These are phyloP conservation scores for Cinnamomum chago DNA, from an alignment of 164 flowering plant genomes.

Conservation along the genomic window DNA sequence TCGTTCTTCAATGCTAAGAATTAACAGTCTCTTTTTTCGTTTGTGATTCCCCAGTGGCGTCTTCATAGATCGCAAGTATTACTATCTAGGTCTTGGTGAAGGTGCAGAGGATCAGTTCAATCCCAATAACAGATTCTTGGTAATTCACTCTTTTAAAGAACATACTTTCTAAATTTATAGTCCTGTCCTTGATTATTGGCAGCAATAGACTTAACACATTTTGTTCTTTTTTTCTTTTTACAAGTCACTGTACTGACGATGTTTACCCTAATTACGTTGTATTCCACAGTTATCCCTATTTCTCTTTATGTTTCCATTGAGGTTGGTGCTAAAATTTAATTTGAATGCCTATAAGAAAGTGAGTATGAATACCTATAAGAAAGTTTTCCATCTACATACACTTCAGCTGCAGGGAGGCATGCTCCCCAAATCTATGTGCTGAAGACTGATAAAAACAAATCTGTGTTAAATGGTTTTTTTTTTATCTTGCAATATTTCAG, in stretches of 20 bases:
- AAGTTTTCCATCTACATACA: not conserved
- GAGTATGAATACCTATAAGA: no score
- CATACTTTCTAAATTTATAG: not conserved
- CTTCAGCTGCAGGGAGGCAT: not conserved
- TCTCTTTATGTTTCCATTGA: slow-evolving; percentile 97
- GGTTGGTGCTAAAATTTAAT: slow-evolving; percentile 32
- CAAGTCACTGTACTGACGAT: slow-evolving; percentile 74
- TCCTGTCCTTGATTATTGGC: not conserved
- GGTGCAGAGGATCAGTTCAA: slow-evolving; percentile 58
- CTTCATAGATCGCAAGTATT: slow-evolving; percentile 62
- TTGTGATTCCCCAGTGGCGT: slow-evolving; percentile 55
- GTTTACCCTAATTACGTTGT: slow-evolving; percentile 84
- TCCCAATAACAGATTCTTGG: slow-evolving; percentile 78
- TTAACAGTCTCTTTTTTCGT: not conserved
- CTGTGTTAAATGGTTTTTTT: slow-evolving; percentile 7
- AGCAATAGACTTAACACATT: not conserved
- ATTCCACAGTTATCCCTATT: slow-evolving; percentile 91
- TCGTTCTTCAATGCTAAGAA: not conserved
- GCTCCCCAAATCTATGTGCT: slow-evolving; percentile 2
- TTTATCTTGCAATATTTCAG: slow-evolving; percentile 32
- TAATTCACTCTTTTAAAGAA: slow-evolving; percentile 21
- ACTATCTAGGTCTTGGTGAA: slow-evolving; percentile 53
- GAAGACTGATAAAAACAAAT: not conserved
- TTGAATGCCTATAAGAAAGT: no score
- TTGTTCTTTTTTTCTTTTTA: not conserved